These are phyloP conservation scores for Neonectria punicea DNA, from an alignment of 2,329 filamentous ascomycete genomes.

Conservation along the genomic window DNA sequence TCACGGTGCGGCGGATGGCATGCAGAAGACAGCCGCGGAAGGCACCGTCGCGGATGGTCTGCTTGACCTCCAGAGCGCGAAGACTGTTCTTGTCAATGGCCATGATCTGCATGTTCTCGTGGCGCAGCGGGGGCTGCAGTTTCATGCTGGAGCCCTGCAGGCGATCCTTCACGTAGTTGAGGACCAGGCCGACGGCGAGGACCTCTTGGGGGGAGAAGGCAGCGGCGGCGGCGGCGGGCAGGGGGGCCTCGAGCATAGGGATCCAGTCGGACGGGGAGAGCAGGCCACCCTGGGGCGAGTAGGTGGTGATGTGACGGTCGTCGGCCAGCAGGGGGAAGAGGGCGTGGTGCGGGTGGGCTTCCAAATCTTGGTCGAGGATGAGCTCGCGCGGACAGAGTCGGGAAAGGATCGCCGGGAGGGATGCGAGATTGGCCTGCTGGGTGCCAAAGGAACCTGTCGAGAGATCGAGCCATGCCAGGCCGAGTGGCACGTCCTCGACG, in stretches of 20 bases:
- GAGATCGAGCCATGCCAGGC: constrained; percentile 92
- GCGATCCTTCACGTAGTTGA: constrained; percentile 85
- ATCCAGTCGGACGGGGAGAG: constrained; percentile 73
- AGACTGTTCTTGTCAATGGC: constrained; percentile 92
- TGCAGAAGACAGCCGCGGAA: constrained; percentile 89
- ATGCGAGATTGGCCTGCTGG: constrained; percentile 75
- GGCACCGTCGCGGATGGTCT: constrained; percentile 82
- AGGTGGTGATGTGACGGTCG: constrained; percentile 81
- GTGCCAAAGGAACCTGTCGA: constrained; percentile 96
- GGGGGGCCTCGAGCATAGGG: constrained; percentile 78
- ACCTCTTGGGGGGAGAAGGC: constrained; percentile 77
- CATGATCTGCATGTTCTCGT: constrained; percentile 82
- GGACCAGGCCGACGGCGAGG: constrained; percentile 79
- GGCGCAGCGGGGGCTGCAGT: constrained; percentile 82
- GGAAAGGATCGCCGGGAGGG: constrained; percentile 82
- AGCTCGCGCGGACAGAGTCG: constrained; percentile 88
- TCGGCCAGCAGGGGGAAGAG: constrained; percentile 77
- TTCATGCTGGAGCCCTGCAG: constrained; percentile 82
- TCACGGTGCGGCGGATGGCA: constrained; percentile 88
- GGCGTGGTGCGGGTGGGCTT: constrained; percentile 66
- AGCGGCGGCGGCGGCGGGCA: constrained; percentile 62
- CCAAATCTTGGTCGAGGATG: constrained; percentile 74
- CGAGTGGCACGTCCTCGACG: constrained; percentile 59
- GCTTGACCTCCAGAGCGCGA: constrained; percentile 86
- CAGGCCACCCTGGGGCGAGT: constrained; percentile 63